phyloP scores from a whole-genome alignment of 768 basidiomycete genomes.

The Termitomyces sp. region DNA sequence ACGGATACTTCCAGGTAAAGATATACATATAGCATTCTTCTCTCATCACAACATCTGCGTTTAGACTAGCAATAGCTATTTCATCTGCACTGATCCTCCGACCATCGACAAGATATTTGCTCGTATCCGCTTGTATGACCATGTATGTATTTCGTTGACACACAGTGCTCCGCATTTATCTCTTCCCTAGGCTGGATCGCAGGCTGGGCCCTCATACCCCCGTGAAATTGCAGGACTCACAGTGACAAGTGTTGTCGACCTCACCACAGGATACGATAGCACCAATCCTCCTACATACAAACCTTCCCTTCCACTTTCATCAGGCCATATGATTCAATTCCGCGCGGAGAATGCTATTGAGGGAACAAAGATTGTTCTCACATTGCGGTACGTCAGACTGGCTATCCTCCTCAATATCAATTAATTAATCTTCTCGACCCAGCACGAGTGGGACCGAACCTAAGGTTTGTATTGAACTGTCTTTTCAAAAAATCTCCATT shows the following conservation, averaged over 20 bases:
- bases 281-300: conserved; percentile 58
- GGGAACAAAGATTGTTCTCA: conserved; percentile 54
- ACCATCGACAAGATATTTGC: conserved; percentile 66
- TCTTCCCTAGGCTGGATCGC: conserved; percentile 5
- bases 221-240: conserved; percentile 50
- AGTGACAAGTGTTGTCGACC: conserved; percentile 62
- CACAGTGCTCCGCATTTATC: background rate
- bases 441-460: conserved; percentile 88
- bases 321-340: conserved; percentile 85
- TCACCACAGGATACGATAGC: conserved; percentile 76
- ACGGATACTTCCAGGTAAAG: conserved; percentile 70
- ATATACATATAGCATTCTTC: background rate
- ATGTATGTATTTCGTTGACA: conserved; percentile 22
- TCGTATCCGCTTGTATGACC: conserved; percentile 49
- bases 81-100: conserved; percentile 62
- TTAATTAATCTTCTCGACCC: background rate
- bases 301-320: conserved; percentile 63
- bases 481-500: conserved; percentile 8
- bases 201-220: conserved; percentile 45
- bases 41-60: background rate
- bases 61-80: conserved; percentile 80
- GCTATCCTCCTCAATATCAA: background rate
- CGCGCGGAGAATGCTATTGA: conserved; percentile 38
- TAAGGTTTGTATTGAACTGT: conserved; percentile 38
- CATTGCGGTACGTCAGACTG: conserved; percentile 47